Conservation (phyloP, 164 flowering plant genomes). For the Buxus sempervirens region DNA sequence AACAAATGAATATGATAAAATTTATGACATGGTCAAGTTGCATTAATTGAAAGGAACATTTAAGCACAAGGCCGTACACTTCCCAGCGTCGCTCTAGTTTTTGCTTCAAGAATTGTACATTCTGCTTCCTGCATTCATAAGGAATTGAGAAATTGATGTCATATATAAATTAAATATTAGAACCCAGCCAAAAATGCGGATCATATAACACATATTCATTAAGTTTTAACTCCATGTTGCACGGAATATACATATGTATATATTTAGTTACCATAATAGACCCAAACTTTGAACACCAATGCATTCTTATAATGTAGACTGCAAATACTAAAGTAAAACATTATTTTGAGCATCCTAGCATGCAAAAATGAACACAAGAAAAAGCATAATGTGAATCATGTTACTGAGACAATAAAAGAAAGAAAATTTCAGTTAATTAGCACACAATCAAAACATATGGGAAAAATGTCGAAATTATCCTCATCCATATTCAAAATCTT, state of each 20-base stretch:
- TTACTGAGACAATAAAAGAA: not conserved
- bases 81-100: slow-evolving; percentile 70
- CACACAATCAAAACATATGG: not conserved
- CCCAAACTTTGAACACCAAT: not conserved
- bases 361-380: not conserved
- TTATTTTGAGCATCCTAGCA: not conserved
- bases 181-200: not conserved
- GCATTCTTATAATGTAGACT: not conserved
- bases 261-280: not conserved
- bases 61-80: slow-evolving; percentile 46
- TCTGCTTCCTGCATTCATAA: slow-evolving; percentile 74
- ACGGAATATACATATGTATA: not conserved
- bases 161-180: not conserved
- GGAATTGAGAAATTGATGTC: slow-evolving; percentile 2
- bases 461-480: not conserved
- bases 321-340: not conserved
- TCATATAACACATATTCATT: too few relatives aligned
- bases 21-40: not conserved
- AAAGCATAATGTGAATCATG: not conserved
- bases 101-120: slow-evolving; percentile 88
- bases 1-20: not conserved
- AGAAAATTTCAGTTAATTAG: not conserved
- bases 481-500: not conserved
- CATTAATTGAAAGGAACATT: not conserved
- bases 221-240: too few relatives aligned